Conservation (phyloP, 768 basidiomycete genomes). For the Naganishia friedmannii region DNA sequence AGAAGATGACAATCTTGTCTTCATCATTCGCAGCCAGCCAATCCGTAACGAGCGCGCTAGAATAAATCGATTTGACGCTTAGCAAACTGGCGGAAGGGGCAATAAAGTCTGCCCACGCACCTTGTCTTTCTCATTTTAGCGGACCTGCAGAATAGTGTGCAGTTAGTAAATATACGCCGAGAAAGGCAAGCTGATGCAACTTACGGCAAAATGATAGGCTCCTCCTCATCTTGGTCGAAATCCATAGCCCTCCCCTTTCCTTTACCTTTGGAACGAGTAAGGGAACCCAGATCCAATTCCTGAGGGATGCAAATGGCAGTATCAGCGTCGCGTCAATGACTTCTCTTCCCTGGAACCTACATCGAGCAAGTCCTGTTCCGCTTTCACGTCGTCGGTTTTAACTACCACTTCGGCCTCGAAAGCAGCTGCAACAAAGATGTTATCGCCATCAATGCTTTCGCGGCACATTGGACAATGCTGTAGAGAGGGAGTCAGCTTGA, state of each 20-base stretch:
- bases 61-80: slow-evolving; percentile 54
- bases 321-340: slow-evolving; percentile 30
- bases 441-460: slow-evolving; percentile 55
- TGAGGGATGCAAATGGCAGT: slow-evolving; percentile 25
- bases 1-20: slow-evolving; percentile 65
- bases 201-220: slow-evolving; percentile 15
- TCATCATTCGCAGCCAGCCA: slow-evolving; percentile 52
- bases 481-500: background rate
- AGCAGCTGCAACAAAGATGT: slow-evolving; percentile 60
- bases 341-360: background rate
- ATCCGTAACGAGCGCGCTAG: slow-evolving; percentile 59
- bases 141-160: slow-evolving; percentile 58
- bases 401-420: slow-evolving; percentile 58
- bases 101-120: slow-evolving; percentile 16
- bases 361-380: slow-evolving; percentile 24
- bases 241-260: slow-evolving; percentile 20
- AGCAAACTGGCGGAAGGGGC: background rate
- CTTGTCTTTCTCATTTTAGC: slow-evolving; percentile 62
- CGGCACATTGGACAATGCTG: slow-evolving; percentile 65
- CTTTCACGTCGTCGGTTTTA: slow-evolving; percentile 25
- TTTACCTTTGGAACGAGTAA: slow-evolving; percentile 27
- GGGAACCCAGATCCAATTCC: slow-evolving; percentile 8
- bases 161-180: slow-evolving; percentile 39
- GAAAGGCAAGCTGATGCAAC: background rate
- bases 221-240: slow-evolving; percentile 29